Conservation (phyloP, 2,329 filamentous ascomycete genomes). For the Colletotrichum shisoi region DNA sequence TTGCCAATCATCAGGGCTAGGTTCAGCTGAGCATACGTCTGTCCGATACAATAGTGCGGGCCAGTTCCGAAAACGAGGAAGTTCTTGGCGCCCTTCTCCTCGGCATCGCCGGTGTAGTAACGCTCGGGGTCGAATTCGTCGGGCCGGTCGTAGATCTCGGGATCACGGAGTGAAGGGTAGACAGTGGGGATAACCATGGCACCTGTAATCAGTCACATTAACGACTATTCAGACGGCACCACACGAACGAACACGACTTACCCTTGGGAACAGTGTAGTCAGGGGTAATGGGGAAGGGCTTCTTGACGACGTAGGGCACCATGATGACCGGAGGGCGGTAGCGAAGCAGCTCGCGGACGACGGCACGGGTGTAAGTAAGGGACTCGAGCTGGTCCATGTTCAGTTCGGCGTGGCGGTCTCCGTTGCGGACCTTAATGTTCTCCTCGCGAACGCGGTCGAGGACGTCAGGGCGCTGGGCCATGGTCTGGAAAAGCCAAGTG, state of each 20-base stretch:
- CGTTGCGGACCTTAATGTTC: conserved; percentile 78
- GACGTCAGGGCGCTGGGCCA: conserved; percentile 92
- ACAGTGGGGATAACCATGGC: conserved; percentile 94
- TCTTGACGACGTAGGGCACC: conserved; percentile 95
- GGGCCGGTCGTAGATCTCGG: conserved; percentile 88
- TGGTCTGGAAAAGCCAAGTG: conserved; percentile 94
- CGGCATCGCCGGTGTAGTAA: conserved; percentile 89
- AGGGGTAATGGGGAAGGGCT: conserved; percentile 88
- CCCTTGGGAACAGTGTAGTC: conserved; percentile 92
- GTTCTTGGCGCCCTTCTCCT: conserved; percentile 88
- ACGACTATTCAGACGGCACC: background rate
- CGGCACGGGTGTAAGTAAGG: conserved; percentile 87
- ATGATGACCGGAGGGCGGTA: conserved; percentile 97
- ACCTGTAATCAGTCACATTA: conserved; percentile 53
- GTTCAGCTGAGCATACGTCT: conserved; percentile 89
- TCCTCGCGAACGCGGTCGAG: conserved; percentile 91
- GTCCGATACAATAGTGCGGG: conserved; percentile 94
- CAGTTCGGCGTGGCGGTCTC: conserved; percentile 73
- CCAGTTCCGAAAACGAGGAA: conserved; percentile 95
- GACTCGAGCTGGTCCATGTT: conserved; percentile 88
- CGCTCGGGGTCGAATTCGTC: conserved; percentile 90
- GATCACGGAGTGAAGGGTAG: conserved; percentile 89
- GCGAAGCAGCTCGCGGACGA: conserved; percentile 88
- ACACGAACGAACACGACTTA: conserved; percentile 46
- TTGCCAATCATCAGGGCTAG: conserved; percentile 90